Evolutionary conservation across 2,329 filamentous ascomycete species (phyloP), one percentile per base, ranked within the genome.

Genomic region (Torrubiella hemipterigena): DNA sequence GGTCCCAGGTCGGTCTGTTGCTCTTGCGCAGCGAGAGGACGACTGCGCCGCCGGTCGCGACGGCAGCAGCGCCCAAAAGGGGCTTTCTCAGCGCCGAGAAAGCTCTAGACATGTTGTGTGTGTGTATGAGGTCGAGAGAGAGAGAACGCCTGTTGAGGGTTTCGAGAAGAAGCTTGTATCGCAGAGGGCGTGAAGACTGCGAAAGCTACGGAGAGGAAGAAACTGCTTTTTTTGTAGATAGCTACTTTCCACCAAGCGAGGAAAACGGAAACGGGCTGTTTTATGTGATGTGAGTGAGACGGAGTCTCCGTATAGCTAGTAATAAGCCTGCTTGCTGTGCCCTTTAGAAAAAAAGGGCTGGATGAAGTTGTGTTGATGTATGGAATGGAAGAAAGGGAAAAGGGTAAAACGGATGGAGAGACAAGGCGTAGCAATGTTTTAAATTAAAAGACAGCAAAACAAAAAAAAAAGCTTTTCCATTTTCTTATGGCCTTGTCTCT

Each of bases 11-110:
- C 26, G 50, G 47, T n/a, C 40, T 47, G 33, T 46, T 51, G 33
- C 39, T 34, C 24, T 32, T 42, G 29, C 43, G 42, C 24, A 45
- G 30, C 15, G 44, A 35, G 37, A 55, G 54, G 36, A 51, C 38
- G 30, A 51, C 37, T 22, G 43, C 44, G 26, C 48, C 54, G 34
- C 51, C 50, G 4, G 40, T 43, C 8, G 47, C 43, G 9, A 42
- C 50, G 10, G 48, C 52, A 8, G 48, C 45, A 30, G 47, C 41
- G 22, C 45, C 51, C 29, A 49, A 42, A 28, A 56, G 40, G 21
- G 56, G 56, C 27, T 51, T 51, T 42, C 52, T 48, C 31, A 58
- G 44, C 24, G 45, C 45, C 24, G 47, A 38, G 38, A 59, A 47
- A 37, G 52, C 47, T 39, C 49, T 45, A 27, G 52, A 46, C 56